Evolutionary conservation across 140 eudicot species (phyloP), one percentile per base, ranked within the genome.

Genomic region (Ambrosia hybrid): DNA sequence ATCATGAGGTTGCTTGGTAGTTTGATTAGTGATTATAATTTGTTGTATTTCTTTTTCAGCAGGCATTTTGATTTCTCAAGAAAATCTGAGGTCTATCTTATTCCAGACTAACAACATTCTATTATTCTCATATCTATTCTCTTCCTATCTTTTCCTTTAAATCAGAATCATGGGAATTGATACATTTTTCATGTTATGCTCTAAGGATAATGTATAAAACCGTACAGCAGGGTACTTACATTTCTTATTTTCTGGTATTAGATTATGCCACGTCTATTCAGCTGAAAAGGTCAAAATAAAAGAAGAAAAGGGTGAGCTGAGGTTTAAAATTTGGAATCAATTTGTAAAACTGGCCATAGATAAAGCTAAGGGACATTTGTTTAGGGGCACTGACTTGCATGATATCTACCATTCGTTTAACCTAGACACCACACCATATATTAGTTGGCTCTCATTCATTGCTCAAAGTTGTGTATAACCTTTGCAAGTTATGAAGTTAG

Each of bases 331-430:
- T 78, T 78, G 70, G 78, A 71, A 75, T 76, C 85, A 57, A 4
- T 7, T 49, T 57, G 70, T 63, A 76, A 4, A 81, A 77, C 4
- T 73, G 86, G 66, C 80, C 62, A 16, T 52, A 68, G 70, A 46
- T 43, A 68, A 78, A 77, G 73, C 82, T 37, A 73, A 81, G 79
- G 76, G 85, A 15, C 80, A 76, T 68, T 76, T 51, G 38, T 67
- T 34, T 51, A 49, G 60, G 82, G 71, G 74, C 79, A 72, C 68
- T 52, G 17, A 64, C 53, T 66, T 81, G 45, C 72, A 36, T 65
- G 59, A 39, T 14, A 64, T 71, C 41, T 57, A 38, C 33, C 30
- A 49, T 38, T 71, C 33, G 6, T 60, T 60, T 59, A 61, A 58
- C 71, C 55, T 26, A 67, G 39, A 56, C 51, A 41, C 67, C 57